A percentile compares a stretch with the other conserved stretches of the same genome.
Evolutionary conservation across 1,284 basidiomycete species (phyloP).

Genomic region (Caloboletus inedulis): DNA sequence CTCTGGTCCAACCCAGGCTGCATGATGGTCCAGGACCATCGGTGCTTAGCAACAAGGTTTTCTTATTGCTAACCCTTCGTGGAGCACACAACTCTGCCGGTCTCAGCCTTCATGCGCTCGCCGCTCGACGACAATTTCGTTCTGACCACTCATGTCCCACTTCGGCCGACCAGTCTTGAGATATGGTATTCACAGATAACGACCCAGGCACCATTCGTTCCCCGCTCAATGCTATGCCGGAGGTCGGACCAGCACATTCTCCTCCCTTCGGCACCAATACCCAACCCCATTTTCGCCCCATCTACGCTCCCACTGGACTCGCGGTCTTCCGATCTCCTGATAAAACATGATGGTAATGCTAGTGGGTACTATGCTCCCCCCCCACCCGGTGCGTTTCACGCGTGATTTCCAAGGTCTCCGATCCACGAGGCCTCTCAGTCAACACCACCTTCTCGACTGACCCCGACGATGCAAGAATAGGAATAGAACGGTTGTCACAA

Average conservation of each 20-base stretch:
- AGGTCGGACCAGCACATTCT: background rate
- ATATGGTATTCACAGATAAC: background rate
- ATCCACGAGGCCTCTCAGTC: background rate
- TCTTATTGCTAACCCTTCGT: background rate
- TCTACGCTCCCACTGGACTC: too few species aligned
- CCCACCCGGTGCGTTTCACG: background rate
- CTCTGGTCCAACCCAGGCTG: too few species aligned
- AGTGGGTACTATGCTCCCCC: background rate
- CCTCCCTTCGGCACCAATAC: background rate
- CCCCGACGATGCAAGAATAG: background rate
- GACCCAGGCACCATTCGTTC: background rate
- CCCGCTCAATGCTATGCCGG: background rate
- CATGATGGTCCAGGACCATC: background rate
- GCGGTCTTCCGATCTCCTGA: background rate
- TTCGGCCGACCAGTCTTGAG: background rate
- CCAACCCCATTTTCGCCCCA: too few species aligned
- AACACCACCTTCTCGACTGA: background rate
- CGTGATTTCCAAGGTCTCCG: background rate
- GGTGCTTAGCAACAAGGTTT: background rate
- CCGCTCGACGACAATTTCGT: background rate
- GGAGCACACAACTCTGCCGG: background rate
- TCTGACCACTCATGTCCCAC: background rate
- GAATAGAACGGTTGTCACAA: background rate
- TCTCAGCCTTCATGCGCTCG: background rate
- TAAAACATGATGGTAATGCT: background rate